Base-by-base conservation (phyloP, 2,329 filamentous ascomycete species). In the Colletotrichum cuscutae region DNA sequence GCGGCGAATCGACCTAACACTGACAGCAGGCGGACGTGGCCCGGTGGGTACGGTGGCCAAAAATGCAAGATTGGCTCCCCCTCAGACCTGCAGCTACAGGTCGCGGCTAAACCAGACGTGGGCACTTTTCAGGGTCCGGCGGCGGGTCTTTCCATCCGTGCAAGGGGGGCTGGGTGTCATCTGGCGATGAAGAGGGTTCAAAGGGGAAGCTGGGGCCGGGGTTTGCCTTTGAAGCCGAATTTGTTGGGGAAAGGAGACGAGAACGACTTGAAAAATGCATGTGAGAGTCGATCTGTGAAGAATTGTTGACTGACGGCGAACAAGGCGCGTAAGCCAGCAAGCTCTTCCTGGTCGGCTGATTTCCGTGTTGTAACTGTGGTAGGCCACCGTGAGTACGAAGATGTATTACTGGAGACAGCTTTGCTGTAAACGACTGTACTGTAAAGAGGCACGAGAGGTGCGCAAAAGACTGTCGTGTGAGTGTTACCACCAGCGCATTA, bases 161-260 rank as follows among this genome's bases (percentile, higher is more conserved):
- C 54, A 69, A 68, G 60, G 65, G 65, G 69, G 53, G 58, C 53
- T 56, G 42, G 69, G 65, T 72, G 65, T 59, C 69, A 63, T 69
- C 53, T 72, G 65, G 65, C 66, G 70, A 72, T 72, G 70, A 72
- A 70, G 70, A 72, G 70, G 37, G 53, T 72, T 71, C 70, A 65
- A 72, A 65, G 68, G 28, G 70, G 70, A 72, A 72, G 65, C 64
- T 72, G 70, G 70, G 70, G 66, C 66, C 66, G 49, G 59, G 42
- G 62, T 70, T 65, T 57, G n/a, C 66, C 58, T 60, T 69, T 56
- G 60, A 59, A 49, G 70, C 70, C 70, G 70, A 72, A 72, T 70
- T 72, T 72, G 70, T 72, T 72, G 70, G 68, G 70, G 58, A 70
- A 70, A 64, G 66, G 32, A 37, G 56, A 64, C 30, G 22, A 15